Base-by-base conservation (phyloP, 805 yeast genomes). In the Kazachstania psychrophila region DNA sequence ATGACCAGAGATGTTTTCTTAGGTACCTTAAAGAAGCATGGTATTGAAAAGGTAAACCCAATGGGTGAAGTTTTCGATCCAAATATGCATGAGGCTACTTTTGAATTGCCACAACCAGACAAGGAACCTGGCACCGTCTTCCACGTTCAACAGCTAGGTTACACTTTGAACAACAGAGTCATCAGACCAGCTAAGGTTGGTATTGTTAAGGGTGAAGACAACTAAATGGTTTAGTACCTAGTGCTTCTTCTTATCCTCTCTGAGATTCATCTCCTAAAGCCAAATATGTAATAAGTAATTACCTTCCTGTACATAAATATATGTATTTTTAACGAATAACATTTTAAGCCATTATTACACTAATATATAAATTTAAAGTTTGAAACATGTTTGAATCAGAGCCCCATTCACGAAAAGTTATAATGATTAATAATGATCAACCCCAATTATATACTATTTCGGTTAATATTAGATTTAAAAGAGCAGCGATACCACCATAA, bases 121-220 rank as follows among this genome's bases (percentile, higher is more conserved):
- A 84, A 85, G 62, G 89, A 83, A 62, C 84, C 95, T 13, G 95
- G 95, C 42, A 80, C 95, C 19, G 85, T 87, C 41, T 82, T 88
- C 76, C 84, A 75, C 54, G 96, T 88, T 42, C 95, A 87, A 66
- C 95, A 83, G 65, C 72, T 79, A 17, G 96, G 96, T 29, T 87
- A 79, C 66, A 77, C 79, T 41, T 70, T 86, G 54, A 86, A 86
- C 65, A 76, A 80, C 51, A 75, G 96, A 59, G 95, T 87, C 23
- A 71, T 87, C 58, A 76, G 96, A 65, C 94, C 96, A 23, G 95
- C 96, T 41, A 87, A 87, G 70, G 96, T 87, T 47, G 96, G 96
- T 50, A 75, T 87, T 54, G 96, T 87, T 47, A 84, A 81, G 66
- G 74, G 62, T 7, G 38, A 40, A 13, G 42, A 42, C 10, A 26